Conservation (phyloP, 306 rosid genomes). For the Castanea sativa region DNA sequence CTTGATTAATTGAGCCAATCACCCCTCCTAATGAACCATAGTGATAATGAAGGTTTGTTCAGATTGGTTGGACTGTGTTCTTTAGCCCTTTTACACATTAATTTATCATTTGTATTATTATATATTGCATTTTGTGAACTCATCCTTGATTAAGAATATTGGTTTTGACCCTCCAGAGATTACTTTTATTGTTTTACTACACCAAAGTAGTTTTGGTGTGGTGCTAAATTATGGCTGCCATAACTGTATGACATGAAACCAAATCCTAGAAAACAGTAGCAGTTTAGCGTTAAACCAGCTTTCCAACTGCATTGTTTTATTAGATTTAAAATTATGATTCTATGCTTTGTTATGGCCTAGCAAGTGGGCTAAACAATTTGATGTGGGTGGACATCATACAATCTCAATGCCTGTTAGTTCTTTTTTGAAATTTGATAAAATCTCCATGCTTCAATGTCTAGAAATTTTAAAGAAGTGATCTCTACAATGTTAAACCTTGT, state of each 20-base stretch:
- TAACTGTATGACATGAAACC: too few relatives aligned
- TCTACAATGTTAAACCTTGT: not conserved
- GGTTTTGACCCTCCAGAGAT: not conserved
- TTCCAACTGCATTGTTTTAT: not conserved
- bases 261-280: too few relatives aligned
- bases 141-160: not conserved
- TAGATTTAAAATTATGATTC: not conserved
- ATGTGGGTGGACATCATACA: not conserved
- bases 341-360: not conserved
- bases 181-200: not conserved
- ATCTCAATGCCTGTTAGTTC: not conserved
- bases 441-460: not conserved
- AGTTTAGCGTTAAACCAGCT: too few relatives aligned
- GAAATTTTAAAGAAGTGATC: not conserved
- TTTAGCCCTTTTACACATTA: not conserved
- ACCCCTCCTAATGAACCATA: not conserved
- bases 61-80: not conserved
- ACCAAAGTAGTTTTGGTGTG: not conserved
- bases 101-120: not conserved
- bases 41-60: not conserved
- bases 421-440: not conserved
- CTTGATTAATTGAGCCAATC: too few relatives aligned
- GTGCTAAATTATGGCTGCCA: not conserved
- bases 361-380: not conserved
- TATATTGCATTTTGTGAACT: not conserved